phyloP scores from a whole-genome alignment of 192 early-diverging fungal genomes.

The Dimargaris xerosporica region DNA sequence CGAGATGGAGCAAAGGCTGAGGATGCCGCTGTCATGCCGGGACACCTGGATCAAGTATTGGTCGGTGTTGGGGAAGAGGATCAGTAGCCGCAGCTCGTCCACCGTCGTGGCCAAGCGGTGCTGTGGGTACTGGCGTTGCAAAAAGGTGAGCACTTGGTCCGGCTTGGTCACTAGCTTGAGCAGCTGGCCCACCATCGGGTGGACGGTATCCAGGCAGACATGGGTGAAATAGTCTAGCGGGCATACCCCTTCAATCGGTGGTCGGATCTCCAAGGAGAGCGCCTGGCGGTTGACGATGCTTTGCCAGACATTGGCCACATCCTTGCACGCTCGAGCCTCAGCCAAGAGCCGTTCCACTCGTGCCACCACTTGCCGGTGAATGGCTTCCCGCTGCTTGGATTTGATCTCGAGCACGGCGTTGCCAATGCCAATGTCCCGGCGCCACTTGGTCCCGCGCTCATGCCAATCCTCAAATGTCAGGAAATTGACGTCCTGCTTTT shows the following conservation, averaged over 20 bases:
- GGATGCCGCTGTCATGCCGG: not conserved
- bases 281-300: not conserved
- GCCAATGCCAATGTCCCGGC: not conserved
- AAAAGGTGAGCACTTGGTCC: not conserved
- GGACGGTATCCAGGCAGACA: not conserved
- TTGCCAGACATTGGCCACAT: not conserved
- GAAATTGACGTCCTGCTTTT: not conserved
- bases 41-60: conserved; percentile 4
- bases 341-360: not conserved
- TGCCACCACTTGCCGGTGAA: not conserved
- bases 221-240: conserved; percentile 8
- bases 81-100: not conserved
- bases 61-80: not conserved
- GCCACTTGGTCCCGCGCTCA: not conserved
- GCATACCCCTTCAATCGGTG: not conserved
- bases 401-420: not conserved
- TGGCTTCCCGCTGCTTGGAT: not conserved
- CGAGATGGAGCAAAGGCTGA: conserved; percentile 8
- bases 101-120: not conserved
- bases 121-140: conserved; percentile 1
- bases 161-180: not conserved
- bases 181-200: not conserved
- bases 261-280: not conserved
- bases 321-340: not conserved
- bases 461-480: conserved; percentile 5